Conservation (phyloP, 2,329 filamentous ascomycete genomes). For the Fusarium virguliforme region DNA sequence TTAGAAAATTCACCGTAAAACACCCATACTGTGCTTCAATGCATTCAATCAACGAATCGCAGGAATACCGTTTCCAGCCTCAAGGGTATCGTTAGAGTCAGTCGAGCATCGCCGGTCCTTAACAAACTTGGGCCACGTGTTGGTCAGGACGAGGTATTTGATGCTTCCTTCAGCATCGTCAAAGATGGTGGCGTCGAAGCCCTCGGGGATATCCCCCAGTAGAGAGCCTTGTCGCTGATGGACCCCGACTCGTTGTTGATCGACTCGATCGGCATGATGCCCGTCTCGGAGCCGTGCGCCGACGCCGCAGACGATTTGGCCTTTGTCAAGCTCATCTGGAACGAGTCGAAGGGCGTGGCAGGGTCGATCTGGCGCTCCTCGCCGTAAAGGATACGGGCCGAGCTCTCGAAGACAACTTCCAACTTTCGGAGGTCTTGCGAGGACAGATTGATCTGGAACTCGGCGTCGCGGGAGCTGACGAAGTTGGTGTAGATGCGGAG, state of each 20-base stretch:
- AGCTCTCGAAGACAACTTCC: constrained; percentile 69
- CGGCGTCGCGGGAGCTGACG: constrained; percentile 60
- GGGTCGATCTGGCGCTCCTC: constrained; percentile 59
- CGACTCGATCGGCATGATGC: constrained; percentile 39
- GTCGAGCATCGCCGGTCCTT: constrained; percentile 57
- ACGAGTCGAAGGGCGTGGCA: constrained; percentile 62
- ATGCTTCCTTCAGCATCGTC: constrained; percentile 73
- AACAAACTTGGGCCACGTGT: constrained; percentile 77
- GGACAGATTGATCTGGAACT: constrained; percentile 78
- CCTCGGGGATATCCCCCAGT: constrained; percentile 64
- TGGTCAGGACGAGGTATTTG: constrained; percentile 78
- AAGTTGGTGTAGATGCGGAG: constrained; percentile 59
- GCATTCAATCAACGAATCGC: constrained; percentile 1
- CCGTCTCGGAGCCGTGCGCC: constrained; percentile 44
- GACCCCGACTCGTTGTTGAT: constrained; percentile 32
- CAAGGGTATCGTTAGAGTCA: constrained; percentile 49
- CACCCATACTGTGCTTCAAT: constrained; percentile 18
- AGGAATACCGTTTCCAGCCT: constrained; percentile 38
- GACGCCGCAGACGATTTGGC: constrained; percentile 40
- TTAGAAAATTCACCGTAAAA: constrained; percentile 29
- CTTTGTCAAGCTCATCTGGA: constrained; percentile 43
- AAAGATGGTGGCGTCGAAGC: constrained; percentile 71
- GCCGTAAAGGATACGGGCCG: constrained; percentile 64
- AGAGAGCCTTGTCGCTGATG: constrained; percentile 52
- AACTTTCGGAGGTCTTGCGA: constrained; percentile 70